Evolutionary conservation across 202 grass and related monocot species (phyloP).

Genomic region (Elaeis oleifera): DNA sequence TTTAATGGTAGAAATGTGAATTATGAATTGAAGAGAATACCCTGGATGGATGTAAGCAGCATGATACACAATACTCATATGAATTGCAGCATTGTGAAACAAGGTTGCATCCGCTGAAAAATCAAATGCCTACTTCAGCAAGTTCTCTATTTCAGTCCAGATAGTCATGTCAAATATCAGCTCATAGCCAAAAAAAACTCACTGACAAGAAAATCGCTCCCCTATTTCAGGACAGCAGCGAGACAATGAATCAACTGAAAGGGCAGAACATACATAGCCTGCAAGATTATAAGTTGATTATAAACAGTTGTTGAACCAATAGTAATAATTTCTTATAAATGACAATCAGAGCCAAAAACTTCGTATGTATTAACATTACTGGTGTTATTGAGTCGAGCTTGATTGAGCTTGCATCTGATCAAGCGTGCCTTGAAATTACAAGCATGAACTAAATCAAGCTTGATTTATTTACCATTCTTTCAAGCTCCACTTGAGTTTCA

Average conservation of each 20-base stretch:
- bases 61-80: constrained; percentile 96
- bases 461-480: too few species aligned
- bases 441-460: too few species aligned
- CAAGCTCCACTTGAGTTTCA: too few species aligned
- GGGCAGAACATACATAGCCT: constrained; percentile 80
- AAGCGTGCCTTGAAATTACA: too few species aligned
- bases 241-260: constrained; percentile 63
- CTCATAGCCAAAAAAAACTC: constrained; percentile 35
- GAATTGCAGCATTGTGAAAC: constrained; percentile 69
- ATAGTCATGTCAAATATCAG: constrained; percentile 1
- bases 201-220: constrained; percentile 84
- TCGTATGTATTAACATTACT: too few species aligned
- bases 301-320: neutral
- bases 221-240: constrained; percentile 57
- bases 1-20: neutral
- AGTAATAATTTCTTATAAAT: too few species aligned
- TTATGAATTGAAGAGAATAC: constrained; percentile 25
- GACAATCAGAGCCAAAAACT: too few species aligned
- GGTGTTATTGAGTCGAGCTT: too few species aligned
- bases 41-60: constrained; percentile 77
- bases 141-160: constrained; percentile 13
- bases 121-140: constrained; percentile 14
- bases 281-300: constrained; percentile 23
- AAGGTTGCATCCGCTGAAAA: constrained; percentile 72
- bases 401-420: too few species aligned